Evolutionary conservation across 257 asterid species (phyloP), one percentile per base, ranked within the genome.

Genomic region (Vinca minor): DNA sequence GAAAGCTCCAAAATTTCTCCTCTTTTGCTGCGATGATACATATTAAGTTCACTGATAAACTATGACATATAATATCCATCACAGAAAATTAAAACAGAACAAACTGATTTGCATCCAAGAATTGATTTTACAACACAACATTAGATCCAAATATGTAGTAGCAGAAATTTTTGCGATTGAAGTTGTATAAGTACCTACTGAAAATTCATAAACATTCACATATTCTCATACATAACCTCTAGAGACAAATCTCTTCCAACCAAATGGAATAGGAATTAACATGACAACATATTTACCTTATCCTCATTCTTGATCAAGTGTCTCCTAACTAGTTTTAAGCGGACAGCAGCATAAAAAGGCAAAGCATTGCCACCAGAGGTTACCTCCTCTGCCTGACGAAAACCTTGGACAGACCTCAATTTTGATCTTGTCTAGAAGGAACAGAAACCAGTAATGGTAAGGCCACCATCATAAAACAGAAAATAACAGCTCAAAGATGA

Each of bases 291-390:
- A 23, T 25, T 9, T 76, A 89, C 98, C 95, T 77, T 78, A 67
- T 85, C 84, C 69, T 59, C 78, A 31, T 73, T 83, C 81, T 71
- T 85, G 63, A 87, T 72, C 87, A 93, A 74, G 67, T 65, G 69
- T 79, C 79, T 93, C 73, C 98, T 87, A 73, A 87, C 81, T 62
- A 82, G 80, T 71, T 86, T 86, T 79, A 93, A 57, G n/a, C 98
- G 87, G 44, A 93, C 69, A 9, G 98, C 96, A 73, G 98, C 91
- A 74, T 93, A 89, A 67, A 93, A 93, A 66, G 82, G 91, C 81
- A 93, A 72, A 70, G 96, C 96, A 79, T 93, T 93, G 64, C 98
- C 98, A 63, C 98, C 98, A 70, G 88, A 85, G 2, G 98, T 93
- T 48, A 85, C 94, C 75, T 87, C 96, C 4, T 89, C 96, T 14